Base-by-base conservation (phyloP, 1,284 basidiomycete species). In the Apiotrichum laibachii region DNA sequence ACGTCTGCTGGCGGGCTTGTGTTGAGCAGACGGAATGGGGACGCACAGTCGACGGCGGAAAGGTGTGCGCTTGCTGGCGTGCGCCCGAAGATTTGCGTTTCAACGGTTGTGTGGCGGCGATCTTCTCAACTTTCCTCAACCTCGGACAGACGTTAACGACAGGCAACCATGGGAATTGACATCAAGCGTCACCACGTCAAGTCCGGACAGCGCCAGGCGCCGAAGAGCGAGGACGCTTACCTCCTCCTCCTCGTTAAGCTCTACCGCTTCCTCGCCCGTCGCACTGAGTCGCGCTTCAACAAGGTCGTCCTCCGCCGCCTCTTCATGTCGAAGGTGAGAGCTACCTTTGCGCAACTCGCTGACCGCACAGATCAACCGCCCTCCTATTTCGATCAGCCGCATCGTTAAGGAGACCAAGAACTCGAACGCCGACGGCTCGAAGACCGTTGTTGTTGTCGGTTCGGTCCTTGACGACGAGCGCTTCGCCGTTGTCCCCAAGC, bases 151-250 rank as follows among this genome's bases (percentile, higher is more conserved):
- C n/a, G n/a, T n/a, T 31, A 13, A 33, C 42, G 40, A 50, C 49
- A 63, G 57, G 60, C 66, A 72, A 76, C 26, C 67, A 79, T 79
- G 94, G 95, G 95, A 89, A 97, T 98, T 83, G 95, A 99, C 82
- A 88, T 98, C 82, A 85, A 86, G 79, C 84, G 85, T 82, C 95
- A 98, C 85, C 95, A 99, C 87, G 94, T 97, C 87, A 97, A 91
- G 88, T 97, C 95, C 86, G 89, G 94, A 74, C 84, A 86, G 79
- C 88, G 95, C 72, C 89, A 89, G 70, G 92, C 92, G 68, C 95
- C 95, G 80, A 92, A 92, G 85, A 95, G 92, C 80, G 91, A 98
- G 89, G 95, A 99, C 82, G 94, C 95, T 40, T 98, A 99, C 83
- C 87, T 99, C 75, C 88, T 97, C 77, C 86, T 98, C 75, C 88